phyloP scores from a whole-genome alignment of 352 stramenopile species.

The Globisporangium parvum region DNA sequence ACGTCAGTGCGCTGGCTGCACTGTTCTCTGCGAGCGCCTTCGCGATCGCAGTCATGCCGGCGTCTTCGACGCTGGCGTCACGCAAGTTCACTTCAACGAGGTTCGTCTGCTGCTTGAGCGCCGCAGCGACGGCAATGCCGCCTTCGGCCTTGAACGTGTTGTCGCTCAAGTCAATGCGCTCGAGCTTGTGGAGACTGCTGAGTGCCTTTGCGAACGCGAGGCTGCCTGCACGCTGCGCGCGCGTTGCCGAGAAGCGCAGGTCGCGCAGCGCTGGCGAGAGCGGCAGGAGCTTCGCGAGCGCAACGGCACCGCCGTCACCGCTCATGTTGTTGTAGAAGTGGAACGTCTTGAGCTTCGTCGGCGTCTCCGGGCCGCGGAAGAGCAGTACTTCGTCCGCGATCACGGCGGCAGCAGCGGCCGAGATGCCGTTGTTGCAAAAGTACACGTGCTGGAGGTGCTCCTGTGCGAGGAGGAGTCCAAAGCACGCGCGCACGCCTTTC shows the following conservation, averaged over 20 bases:
- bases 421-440: conserved; percentile 96
- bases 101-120: conserved; percentile 57
- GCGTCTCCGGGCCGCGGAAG: conserved; percentile 52
- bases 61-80: conserved; percentile 88
- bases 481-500: conserved; percentile 91
- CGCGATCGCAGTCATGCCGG: conserved; percentile 81
- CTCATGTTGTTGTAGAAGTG: conserved; percentile 99
- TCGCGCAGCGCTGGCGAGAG: conserved; percentile 83
- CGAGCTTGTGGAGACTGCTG: conserved; percentile 52
- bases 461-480: conserved; percentile 75
- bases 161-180: conserved; percentile 91
- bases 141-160: conserved; percentile 91
- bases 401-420: conserved; percentile 77
- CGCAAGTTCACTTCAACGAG: conserved; percentile 88
- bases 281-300: conserved; percentile 82
- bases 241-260: conserved; percentile 92
- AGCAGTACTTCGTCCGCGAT: conserved; percentile 87
- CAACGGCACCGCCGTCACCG: conserved; percentile 87
- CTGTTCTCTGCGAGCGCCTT: conserved; percentile 54
- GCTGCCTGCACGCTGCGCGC: conserved; percentile 81
- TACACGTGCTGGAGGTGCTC: conserved; percentile 80
- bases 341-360: conserved; percentile 87
- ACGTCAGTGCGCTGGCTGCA: conserved; percentile 27
- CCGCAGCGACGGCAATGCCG: conserved; percentile 75
- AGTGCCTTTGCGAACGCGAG: conserved; percentile 84